phyloP scores from a whole-genome alignment of 306 rosid species.

The Rosa rugosa region DNA sequence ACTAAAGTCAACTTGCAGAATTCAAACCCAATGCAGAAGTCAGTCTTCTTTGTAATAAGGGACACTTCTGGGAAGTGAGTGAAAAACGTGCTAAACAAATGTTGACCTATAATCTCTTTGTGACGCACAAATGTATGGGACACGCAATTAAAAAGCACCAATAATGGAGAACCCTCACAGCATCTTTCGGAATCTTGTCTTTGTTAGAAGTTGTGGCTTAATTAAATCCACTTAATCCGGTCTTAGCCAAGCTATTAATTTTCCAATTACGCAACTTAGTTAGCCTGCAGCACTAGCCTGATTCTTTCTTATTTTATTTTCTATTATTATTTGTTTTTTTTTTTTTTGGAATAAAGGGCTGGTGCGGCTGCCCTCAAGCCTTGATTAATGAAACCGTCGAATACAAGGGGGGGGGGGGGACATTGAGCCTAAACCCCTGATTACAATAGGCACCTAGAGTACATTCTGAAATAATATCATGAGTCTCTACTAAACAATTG shows the following conservation, averaged over 20 bases:
- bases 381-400: no score
- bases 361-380: no score
- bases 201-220: background rate
- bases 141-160: background rate
- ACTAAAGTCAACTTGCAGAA: background rate
- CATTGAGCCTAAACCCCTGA: no score
- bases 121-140: background rate
- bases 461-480: no score
- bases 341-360: no score
- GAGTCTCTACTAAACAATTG: no score
- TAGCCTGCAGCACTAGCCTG: background rate
- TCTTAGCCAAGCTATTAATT: background rate
- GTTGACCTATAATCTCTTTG: background rate
- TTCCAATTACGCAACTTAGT: background rate
- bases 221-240: background rate
- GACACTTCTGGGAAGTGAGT: background rate
- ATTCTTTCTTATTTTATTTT: background rate
- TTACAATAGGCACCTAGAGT: no score
- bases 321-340: no score
- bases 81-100: background rate
- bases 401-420: no score
- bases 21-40: background rate
- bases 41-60: background rate
- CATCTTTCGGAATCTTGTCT: background rate
- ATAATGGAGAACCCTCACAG: constrained; percentile 6